These are phyloP conservation scores for Pneumocystis canis DNA, from an alignment of 1,139 yeast species.

Conservation along the genomic window DNA sequence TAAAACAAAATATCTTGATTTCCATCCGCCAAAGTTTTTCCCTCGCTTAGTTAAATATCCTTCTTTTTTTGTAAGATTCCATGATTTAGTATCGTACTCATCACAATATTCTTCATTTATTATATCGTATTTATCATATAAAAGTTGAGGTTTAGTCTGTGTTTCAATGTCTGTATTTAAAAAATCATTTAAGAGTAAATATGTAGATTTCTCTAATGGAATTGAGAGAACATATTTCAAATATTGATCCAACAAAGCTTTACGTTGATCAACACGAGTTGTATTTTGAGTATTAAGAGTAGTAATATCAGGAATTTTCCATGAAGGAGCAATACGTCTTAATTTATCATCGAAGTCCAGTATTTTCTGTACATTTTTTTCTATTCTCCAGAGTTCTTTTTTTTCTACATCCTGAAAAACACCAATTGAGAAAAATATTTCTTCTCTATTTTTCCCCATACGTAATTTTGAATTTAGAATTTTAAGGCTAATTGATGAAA, in stretches of 20 bases:
- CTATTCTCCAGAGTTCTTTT: constrained; percentile 2
- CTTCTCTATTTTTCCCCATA: not conserved
- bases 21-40: constrained; percentile 54
- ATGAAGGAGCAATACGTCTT: not conserved
- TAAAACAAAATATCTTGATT: constrained; percentile 55
- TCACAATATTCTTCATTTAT: constrained; percentile 19
- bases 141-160: constrained; percentile 44
- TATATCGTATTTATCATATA: constrained; percentile 30
- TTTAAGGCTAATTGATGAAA: not conserved
- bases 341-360: not conserved
- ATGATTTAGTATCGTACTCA: not conserved
- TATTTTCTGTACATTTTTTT: not conserved
- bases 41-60: constrained; percentile 56
- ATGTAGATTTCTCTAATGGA: constrained; percentile 22
- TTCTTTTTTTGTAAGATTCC: constrained; percentile 31
- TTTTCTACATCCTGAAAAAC: not conserved
- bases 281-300: not conserved
- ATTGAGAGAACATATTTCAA: not conserved
- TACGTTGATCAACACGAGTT: constrained; percentile 2
- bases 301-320: not conserved
- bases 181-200: constrained; percentile 43
- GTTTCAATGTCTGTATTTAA: constrained; percentile 50
- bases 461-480: not conserved
- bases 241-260: constrained; percentile 1
- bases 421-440: constrained; percentile 1